Percentiles rank a stretch among this genome's conserved stretches.
phyloP scores from a whole-genome alignment of 2,329 filamentous ascomycete genomes.

The Botrytis fabae region DNA sequence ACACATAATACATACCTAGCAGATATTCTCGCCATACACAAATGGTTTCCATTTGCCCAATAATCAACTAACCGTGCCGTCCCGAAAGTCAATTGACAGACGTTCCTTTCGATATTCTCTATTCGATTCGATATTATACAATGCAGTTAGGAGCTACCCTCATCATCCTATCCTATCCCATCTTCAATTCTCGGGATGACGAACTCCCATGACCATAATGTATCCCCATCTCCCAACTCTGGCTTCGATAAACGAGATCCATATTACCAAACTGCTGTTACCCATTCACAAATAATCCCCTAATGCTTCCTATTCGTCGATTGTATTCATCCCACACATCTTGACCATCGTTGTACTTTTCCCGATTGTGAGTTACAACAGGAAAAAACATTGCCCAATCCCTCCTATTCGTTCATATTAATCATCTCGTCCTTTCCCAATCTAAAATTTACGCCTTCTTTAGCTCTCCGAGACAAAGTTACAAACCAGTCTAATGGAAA shows the following conservation, averaged over 20 bases:
- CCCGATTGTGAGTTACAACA: neutral
- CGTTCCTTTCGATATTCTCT: neutral
- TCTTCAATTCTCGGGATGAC: slow-evolving; percentile 1
- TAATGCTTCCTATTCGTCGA: neutral
- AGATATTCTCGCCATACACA: neutral
- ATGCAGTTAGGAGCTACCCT: neutral
- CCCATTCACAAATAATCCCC: neutral
- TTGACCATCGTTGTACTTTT: neutral
- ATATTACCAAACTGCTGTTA: neutral
- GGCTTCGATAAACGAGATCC: neutral
- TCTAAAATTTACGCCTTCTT: neutral
- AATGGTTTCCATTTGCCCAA: neutral
- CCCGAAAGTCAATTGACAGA: neutral
- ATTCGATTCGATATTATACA: neutral
- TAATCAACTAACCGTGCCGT: neutral
- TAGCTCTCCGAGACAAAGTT: neutral
- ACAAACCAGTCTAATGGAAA: slow-evolving; percentile 5
- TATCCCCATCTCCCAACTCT: neutral
- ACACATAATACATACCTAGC: neutral
- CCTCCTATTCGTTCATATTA: neutral
- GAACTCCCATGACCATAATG: slow-evolving; percentile 18
- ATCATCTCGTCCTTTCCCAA: neutral
- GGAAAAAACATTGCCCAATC: neutral
- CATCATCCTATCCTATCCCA: neutral
- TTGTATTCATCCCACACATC: neutral